Percentiles rank a stretch among this genome's conserved stretches.
phyloP scores from a whole-genome alignment of 148 eudicot genomes.

The Linanthus parryae region DNA sequence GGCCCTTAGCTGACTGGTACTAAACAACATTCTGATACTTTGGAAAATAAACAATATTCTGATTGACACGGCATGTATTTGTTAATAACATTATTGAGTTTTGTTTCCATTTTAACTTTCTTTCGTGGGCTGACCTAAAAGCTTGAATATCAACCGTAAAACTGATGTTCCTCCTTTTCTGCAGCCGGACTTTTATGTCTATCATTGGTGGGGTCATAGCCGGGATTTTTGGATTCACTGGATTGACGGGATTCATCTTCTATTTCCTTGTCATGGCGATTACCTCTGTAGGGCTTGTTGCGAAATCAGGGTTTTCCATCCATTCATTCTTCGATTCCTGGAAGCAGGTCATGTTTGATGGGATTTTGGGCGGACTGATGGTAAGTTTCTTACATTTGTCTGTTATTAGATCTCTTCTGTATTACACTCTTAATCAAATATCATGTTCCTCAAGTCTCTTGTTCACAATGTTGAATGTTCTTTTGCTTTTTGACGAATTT shows the following conservation, averaged over 20 bases:
- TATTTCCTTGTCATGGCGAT: conserved; percentile 83
- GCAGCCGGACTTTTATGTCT: conserved; percentile 95
- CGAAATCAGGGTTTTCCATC: conserved; percentile 77
- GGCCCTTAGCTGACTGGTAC: background rate
- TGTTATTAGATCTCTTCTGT: conserved; percentile 2
- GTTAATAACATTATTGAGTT: background rate
- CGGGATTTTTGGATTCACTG: conserved; percentile 72
- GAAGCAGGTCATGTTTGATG: conserved; percentile 78
- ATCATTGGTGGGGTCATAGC: conserved; percentile 91
- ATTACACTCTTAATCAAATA: too few species aligned
- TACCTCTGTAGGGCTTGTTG: conserved; percentile 75
- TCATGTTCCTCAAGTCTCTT: background rate
- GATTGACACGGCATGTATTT: background rate
- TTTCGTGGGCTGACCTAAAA: background rate
- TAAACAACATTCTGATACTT: background rate
- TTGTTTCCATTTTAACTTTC: background rate
- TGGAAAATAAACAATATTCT: background rate
- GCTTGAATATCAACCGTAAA: background rate
- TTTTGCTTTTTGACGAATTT: too few species aligned
- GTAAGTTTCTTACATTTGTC: conserved; percentile 29
- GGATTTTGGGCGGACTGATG: conserved; percentile 93
- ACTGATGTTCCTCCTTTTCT: conserved; percentile 10
- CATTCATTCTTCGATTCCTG: conserved; percentile 85
- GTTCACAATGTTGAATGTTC: too few species aligned
- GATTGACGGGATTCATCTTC: conserved; percentile 76